Evolutionary conservation across 2,329 filamentous ascomycete genomes (phyloP), one percentile per base, ranked within the genome.

Genomic region (Whalleya microplaca): DNA sequence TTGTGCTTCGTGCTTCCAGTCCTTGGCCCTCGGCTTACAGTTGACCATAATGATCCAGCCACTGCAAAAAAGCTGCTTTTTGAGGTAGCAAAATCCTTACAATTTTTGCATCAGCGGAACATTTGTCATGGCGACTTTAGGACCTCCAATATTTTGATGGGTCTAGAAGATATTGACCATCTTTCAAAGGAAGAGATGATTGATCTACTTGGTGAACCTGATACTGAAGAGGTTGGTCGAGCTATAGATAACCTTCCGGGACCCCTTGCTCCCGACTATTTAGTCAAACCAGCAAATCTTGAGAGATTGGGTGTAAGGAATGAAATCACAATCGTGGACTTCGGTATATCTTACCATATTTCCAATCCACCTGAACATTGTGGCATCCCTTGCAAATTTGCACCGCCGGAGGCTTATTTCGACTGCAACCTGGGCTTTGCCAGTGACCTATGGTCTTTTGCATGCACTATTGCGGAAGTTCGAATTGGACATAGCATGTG

Each of bases 81-180:
- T 23, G 32, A 49, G 3, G 40, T 27, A 7, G 41, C 46, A 2
- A 32, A 49, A 19, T 32, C 32, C 12, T 23, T 49, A 16, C 7
- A 20, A 5, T 49, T 21, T n/a, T 21, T 49, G 16, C 46, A 49
- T 19, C 4, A 1, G 2, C 20, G 21, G 3, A 40, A 21, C 6
- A 41, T 49, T 12, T 20, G 32, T n/a, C 46, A 49, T 18, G 46
- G 46, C 12, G 46, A 49, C 32, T 49, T 49, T 19, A 37, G 46
- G 10, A 37, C 46, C 1, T 37, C 32, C 8, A 49, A 49, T 21
- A 49, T 49, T 6, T 40, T 49, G 3, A 41, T 40, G 1, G 0
- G 19, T 23, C 27, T 49, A 0, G n/a, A 49, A 2, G 14, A 21
- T 3, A 21, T 49, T 14, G 46, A 49, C 20, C 5, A 49, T 21